Conservation (phyloP, 352 stramenopile species). For the Phytophthora pisi region DNA sequence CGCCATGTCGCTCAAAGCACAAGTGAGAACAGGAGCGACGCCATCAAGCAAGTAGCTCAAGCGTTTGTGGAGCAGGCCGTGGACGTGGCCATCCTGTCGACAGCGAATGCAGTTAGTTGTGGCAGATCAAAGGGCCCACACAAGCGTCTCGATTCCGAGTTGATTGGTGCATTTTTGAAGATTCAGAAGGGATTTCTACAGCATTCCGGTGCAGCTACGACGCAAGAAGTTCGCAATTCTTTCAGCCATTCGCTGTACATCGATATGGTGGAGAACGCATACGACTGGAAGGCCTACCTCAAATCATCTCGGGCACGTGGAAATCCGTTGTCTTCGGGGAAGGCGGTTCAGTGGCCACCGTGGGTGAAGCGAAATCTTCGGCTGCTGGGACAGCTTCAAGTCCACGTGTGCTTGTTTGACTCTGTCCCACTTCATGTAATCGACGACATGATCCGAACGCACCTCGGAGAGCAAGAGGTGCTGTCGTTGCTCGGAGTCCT, state of each 20-base stretch:
- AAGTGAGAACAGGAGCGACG: background rate
- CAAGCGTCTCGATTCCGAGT: conserved; percentile 21
- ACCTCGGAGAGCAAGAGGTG: conserved; percentile 31
- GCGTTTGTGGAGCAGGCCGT: conserved; percentile 18
- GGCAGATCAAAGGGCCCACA: background rate
- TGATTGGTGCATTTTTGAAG: conserved; percentile 21
- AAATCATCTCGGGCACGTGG: conserved; percentile 5
- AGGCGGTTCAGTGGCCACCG: conserved; percentile 22
- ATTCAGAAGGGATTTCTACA: conserved; percentile 31
- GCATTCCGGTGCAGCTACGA: background rate
- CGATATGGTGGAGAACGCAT: conserved; percentile 38
- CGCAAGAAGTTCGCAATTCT: background rate
- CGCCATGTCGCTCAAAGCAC: conserved; percentile 4
- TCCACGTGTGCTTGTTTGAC: conserved; percentile 42
- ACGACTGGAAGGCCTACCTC: conserved; percentile 39
- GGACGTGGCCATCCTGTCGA: conserved; percentile 4
- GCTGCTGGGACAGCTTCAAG: conserved; percentile 35
- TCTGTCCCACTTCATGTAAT: conserved; percentile 23
- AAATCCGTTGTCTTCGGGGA: background rate
- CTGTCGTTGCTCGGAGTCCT: conserved; percentile 18
- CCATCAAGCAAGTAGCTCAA: conserved; percentile 18
- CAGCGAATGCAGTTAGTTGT: background rate
- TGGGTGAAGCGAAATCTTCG: conserved; percentile 34
- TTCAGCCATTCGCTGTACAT: conserved; percentile 23
- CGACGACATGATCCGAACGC: conserved; percentile 32